Evolutionary conservation across 164 flowering plant genomes (phyloP).

Genomic region (Vitis cinerea): DNA sequence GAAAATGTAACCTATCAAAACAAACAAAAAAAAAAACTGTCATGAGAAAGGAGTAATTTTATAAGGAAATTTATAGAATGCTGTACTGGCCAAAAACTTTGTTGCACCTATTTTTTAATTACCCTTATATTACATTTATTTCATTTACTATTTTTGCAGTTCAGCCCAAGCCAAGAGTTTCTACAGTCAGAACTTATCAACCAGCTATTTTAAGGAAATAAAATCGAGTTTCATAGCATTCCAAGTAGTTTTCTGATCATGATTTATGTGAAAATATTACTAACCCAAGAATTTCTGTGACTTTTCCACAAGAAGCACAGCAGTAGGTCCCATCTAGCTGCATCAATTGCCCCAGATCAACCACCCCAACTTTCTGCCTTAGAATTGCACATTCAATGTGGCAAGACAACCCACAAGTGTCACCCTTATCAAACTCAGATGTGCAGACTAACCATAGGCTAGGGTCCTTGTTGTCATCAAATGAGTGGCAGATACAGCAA

Average conservation of each 20-base stretch:
- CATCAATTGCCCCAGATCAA: conserved; percentile 87
- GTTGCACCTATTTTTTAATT: too few species aligned
- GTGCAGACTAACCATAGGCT: conserved; percentile 97
- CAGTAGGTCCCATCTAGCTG: conserved; percentile 97
- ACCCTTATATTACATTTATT: too few species aligned
- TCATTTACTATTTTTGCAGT: too few species aligned
- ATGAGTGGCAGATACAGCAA: conserved; percentile 93
- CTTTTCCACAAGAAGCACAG: conserved; percentile 97
- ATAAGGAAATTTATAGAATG: too few species aligned
- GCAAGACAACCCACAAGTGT: conserved; percentile 90
- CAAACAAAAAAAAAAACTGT: too few species aligned
- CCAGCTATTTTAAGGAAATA: too few species aligned
- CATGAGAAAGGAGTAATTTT: too few species aligned
- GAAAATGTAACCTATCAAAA: too few species aligned
- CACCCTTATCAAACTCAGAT: conserved; percentile 58
- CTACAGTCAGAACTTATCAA: too few species aligned
- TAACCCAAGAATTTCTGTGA: conserved; percentile 89
- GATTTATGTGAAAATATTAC: conserved; percentile 18
- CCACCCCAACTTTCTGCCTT: conserved; percentile 82
- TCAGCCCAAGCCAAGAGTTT: too few species aligned
- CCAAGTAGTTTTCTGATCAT: background rate
- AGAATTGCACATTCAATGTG: conserved; percentile 96
- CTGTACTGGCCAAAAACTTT: too few species aligned
- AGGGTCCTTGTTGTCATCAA: conserved; percentile 98
- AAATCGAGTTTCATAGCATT: too few species aligned